Conservation (phyloP, 2,329 filamentous ascomycete genomes). For the Drechslera avenae region DNA sequence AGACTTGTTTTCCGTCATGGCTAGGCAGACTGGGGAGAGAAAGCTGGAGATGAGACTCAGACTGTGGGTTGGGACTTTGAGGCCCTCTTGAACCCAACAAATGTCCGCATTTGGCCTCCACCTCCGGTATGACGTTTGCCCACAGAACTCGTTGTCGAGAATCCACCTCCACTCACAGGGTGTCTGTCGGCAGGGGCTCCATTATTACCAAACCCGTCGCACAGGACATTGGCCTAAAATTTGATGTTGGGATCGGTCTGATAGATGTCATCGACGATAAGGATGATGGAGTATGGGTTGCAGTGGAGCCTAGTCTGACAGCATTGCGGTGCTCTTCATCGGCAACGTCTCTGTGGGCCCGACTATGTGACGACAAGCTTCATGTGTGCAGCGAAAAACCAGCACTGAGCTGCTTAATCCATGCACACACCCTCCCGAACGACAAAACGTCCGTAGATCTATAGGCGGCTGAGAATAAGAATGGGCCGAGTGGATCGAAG, state of each 20-base stretch:
- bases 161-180: constrained; percentile 7
- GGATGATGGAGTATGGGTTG: not conserved
- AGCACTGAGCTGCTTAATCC: not conserved
- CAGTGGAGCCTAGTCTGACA: constrained; percentile 13
- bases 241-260: constrained; percentile 10
- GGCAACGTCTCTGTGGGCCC: constrained; percentile 7
- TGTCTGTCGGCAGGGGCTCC: constrained; percentile 3
- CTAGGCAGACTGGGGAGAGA: not conserved
- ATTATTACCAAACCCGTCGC: not conserved
- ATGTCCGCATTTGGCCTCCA: constrained; percentile 4
- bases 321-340: constrained; percentile 4
- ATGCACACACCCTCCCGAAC: constrained; percentile 2
- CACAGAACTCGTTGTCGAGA: not conserved
- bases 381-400: constrained; percentile 10
- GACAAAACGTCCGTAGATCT: constrained; percentile 11
- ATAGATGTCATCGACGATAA: constrained; percentile 12
- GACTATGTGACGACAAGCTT: constrained; percentile 15
- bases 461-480: constrained; percentile 11
- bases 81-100: constrained; percentile 14
- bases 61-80: constrained; percentile 7
- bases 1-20: constrained; percentile 15
- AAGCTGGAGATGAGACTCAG: constrained; percentile 13
- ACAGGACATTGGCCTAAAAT: constrained; percentile 7
- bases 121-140: constrained; percentile 11
- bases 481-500: constrained; percentile 7